Percentiles rank a stretch among this genome's conserved stretches.
Conservation (phyloP, 805 yeast genomes). For the Candida hispaniensis region DNA sequence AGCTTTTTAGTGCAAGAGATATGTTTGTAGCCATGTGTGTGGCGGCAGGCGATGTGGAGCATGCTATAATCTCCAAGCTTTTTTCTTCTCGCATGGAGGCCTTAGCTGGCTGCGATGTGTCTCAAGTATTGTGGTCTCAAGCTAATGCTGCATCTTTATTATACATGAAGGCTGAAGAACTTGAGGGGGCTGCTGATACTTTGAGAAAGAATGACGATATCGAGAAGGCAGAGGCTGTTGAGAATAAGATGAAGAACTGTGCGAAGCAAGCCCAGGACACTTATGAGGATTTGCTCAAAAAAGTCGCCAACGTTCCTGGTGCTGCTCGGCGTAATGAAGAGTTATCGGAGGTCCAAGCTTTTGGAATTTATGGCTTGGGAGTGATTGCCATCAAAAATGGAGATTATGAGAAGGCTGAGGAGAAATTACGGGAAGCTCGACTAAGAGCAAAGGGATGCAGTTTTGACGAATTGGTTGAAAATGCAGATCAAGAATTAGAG, state of each 20-base stretch:
- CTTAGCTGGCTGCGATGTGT: constrained; percentile 55
- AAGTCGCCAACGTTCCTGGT: constrained; percentile 34
- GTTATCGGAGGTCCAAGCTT: constrained; percentile 58
- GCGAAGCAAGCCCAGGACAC: constrained; percentile 20
- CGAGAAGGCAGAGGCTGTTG: constrained; percentile 15
- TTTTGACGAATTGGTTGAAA: constrained; percentile 48
- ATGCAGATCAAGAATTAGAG: constrained; percentile 54
- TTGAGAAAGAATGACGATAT: constrained; percentile 1
- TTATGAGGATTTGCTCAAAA: constrained; percentile 36
- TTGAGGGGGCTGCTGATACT: constrained; percentile 30
- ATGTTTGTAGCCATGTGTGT: constrained; percentile 60
- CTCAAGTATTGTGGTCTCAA: constrained; percentile 46
- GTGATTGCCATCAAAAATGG: constrained; percentile 58
- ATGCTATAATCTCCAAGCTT: constrained; percentile 51
- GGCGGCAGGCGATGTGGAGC: constrained; percentile 52
- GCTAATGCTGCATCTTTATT: constrained; percentile 54
- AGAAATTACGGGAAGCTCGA: constrained; percentile 56
- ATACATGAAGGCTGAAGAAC: constrained; percentile 55
- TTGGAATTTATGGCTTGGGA: constrained; percentile 79
- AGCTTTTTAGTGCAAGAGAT: constrained; percentile 68
- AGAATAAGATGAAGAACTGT: no score
- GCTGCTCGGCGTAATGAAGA: constrained; percentile 31
- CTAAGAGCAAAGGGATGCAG: constrained; percentile 58
- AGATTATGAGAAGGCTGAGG: constrained; percentile 46
- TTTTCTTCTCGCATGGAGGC: constrained; percentile 63